Evolutionary conservation across 1,139 yeast genomes (phyloP).

Genomic region (Diutina sp.): DNA sequence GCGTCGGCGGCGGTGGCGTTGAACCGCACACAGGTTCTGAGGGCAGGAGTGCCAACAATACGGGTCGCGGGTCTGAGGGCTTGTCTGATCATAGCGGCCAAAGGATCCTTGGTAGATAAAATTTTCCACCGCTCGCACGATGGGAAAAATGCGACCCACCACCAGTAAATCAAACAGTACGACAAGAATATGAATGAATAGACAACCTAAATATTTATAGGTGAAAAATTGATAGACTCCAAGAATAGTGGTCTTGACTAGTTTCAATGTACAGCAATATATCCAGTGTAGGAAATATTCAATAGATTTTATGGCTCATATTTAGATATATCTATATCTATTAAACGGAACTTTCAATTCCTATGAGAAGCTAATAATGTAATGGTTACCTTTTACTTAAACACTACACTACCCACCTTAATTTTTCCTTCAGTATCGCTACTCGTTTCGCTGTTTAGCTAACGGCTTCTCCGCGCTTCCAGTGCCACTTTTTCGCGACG

Average conservation of each 20-base stretch:
- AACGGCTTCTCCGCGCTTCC: too few relatives aligned
- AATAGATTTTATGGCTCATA: too few relatives aligned
- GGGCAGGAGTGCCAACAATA: constrained; percentile 3
- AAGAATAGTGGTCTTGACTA: too few relatives aligned
- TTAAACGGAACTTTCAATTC: too few relatives aligned
- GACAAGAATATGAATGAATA: constrained; percentile 2
- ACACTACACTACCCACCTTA: background rate
- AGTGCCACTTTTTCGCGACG: background rate
- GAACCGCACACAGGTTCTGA: constrained; percentile 24
- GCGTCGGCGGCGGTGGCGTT: constrained; percentile 29
- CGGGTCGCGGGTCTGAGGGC: constrained; percentile 2
- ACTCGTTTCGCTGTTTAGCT: too few relatives aligned
- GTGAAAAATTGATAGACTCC: too few relatives aligned
- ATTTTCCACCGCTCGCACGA: constrained; percentile 8
- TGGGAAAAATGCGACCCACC: background rate
- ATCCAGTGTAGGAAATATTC: too few relatives aligned
- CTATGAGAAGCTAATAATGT: too few relatives aligned
- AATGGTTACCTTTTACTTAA: too few relatives aligned
- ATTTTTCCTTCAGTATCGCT: background rate
- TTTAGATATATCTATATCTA: too few relatives aligned
- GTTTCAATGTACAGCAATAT: background rate
- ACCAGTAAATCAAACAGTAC: background rate
- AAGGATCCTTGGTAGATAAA: constrained; percentile 9
- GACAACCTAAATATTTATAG: too few relatives aligned
- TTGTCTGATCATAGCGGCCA: constrained; percentile 3